Evolutionary conservation across 257 asterid species (phyloP), one percentile per base, ranked within the genome.

Genomic region (Ilex aquifolium): DNA sequence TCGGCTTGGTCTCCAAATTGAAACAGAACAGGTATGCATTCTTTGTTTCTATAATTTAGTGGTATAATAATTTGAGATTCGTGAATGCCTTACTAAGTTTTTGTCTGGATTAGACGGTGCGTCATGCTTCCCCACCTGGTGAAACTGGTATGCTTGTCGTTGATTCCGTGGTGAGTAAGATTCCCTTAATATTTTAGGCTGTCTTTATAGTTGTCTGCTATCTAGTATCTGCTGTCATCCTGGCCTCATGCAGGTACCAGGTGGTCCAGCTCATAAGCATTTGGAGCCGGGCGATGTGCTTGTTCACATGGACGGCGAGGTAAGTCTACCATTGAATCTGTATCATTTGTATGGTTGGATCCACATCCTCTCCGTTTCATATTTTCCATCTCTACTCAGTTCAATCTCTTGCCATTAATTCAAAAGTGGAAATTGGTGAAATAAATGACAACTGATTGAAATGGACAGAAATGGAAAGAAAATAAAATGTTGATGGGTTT

Each of bases 91-190:
- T 67, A 64, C 7, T 32, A 31, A 10, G 7, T 54, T 21, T 58
- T 74, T 72, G 31, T 64, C 57, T 75, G 67, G 27, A 71, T 59
- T 73, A 93, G 99, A 72, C 87, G 68, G 97, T 90, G 57, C 99
- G 97, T 60, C 76, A 64, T 77, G 88, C 96, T 62, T 84, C 96
- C 76, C 95, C 92, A 15, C 84, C 78, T 3, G 93, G 75, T 60
- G 99, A 93, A 86, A 93, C 97, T 67, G 99, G 99, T 72, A 93
- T 93, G 99, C 97, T 93, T 56, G 99, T 93, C 48, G 95, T 93
- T 13, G 99, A 93, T 75, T 90, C 96, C 7, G 97, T 85, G 86
- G 99, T 93, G 75, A 83, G 95, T 72, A 59, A 64, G 31, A 56
- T 62, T 66, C 36, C 69, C 16, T 39, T 44, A 65, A 64, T 63